Conservation (phyloP, 1,139 yeast genomes). For the Blastobotrys buckinghamii region DNA sequence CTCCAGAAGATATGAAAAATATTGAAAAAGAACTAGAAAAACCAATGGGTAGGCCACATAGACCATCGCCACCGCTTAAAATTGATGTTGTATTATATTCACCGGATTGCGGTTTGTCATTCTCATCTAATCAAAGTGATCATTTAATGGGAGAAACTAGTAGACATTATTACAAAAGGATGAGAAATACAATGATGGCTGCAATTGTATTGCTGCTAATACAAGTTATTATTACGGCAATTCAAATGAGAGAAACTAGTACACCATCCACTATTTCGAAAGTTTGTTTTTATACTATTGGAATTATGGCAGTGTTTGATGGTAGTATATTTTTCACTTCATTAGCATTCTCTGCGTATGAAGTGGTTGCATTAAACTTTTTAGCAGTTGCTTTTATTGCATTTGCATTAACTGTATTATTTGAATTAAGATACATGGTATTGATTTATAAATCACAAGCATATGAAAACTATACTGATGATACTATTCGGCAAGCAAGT, state of each 20-base stretch:
- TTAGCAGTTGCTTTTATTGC: slow-evolving; percentile 66
- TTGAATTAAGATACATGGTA: slow-evolving; percentile 72
- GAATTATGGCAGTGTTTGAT: slow-evolving; percentile 55
- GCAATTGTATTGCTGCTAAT: slow-evolving; percentile 40
- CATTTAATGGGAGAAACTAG: slow-evolving; percentile 51
- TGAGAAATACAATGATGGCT: slow-evolving; percentile 33
- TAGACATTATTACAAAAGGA: slow-evolving; percentile 44
- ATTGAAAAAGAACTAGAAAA: slow-evolving; percentile 65
- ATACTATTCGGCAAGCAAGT: slow-evolving; percentile 30
- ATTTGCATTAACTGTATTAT: slow-evolving; percentile 63
- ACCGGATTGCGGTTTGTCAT: slow-evolving; percentile 75
- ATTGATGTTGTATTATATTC: slow-evolving; percentile 64
- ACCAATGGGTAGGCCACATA: slow-evolving; percentile 75
- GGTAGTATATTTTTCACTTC: slow-evolving; percentile 49
- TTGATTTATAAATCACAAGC: slow-evolving; percentile 65
- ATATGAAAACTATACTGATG: slow-evolving; percentile 63
- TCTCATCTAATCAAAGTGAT: slow-evolving; percentile 34
- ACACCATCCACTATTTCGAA: slow-evolving; percentile 78
- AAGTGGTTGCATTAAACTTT: slow-evolving; percentile 56
- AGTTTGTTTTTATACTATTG: slow-evolving; percentile 58
- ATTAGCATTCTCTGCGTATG: slow-evolving; percentile 51
- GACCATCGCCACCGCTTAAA: slow-evolving; percentile 49
- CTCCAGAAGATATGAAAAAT: slow-evolving; percentile 29
- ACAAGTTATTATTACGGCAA: slow-evolving; percentile 46
- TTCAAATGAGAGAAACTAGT: slow-evolving; percentile 63